A percentile compares a stretch with the other conserved stretches of the same genome.
Conservation (phyloP, 2,329 filamentous ascomycete species). For the Cytospora leucostoma region DNA sequence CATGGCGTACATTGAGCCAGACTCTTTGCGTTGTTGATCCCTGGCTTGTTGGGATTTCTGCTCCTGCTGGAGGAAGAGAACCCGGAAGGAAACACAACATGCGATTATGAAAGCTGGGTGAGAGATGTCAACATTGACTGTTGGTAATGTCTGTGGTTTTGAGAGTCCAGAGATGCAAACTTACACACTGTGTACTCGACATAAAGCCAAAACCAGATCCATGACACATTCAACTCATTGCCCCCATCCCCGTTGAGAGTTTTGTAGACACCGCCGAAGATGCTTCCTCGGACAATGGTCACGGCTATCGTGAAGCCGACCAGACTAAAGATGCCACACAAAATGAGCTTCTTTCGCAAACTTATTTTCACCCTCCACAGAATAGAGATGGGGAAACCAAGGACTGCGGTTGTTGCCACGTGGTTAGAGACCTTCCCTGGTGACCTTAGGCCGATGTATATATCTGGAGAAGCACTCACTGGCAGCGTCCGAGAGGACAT, state of each 20-base stretch:
- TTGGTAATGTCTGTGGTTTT: too few relatives aligned
- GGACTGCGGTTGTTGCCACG: slow-evolving; percentile 11
- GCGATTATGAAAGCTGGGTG: slow-evolving; percentile 29
- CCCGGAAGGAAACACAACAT: slow-evolving; percentile 31
- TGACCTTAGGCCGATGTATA: not conserved
- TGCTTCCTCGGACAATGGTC: slow-evolving; percentile 29
- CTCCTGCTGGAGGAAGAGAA: slow-evolving; percentile 28
- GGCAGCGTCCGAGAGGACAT: slow-evolving; percentile 26
- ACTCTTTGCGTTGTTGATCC: not conserved
- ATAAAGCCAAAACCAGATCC: slow-evolving; percentile 30
- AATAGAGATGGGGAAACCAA: slow-evolving; percentile 28
- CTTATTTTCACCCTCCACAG: slow-evolving; percentile 27
- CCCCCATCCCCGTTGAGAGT: not conserved
- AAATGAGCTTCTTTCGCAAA: slow-evolving; percentile 28
- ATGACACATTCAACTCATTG: slow-evolving; percentile 9
- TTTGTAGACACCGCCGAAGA: slow-evolving; percentile 27
- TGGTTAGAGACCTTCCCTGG: not conserved
- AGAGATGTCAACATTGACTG: not conserved
- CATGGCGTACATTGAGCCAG: not conserved
- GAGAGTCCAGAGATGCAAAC: not conserved
- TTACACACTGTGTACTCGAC: slow-evolving; percentile 27
- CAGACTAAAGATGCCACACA: slow-evolving; percentile 27
- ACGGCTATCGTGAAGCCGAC: slow-evolving; percentile 29
- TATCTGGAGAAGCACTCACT: slow-evolving; percentile 19
- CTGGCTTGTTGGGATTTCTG: not conserved